These are phyloP conservation scores for Hondaea fermentalgiana DNA, from an alignment of 108 stramenopile genomes.

Conservation along the genomic window DNA sequence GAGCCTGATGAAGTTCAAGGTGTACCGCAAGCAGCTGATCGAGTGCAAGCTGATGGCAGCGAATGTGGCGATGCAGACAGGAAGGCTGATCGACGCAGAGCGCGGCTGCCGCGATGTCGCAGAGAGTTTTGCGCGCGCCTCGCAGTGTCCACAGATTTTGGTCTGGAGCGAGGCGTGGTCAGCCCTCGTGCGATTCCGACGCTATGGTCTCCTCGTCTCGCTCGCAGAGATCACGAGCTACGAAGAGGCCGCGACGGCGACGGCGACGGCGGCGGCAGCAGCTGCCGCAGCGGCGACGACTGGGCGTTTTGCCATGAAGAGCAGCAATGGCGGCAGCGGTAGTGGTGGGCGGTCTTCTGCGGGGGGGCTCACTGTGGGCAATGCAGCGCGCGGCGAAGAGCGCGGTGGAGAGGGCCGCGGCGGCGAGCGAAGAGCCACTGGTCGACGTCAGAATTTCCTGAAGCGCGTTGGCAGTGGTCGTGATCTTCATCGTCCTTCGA, in stretches of 20 bases:
- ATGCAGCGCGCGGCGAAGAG: neutral
- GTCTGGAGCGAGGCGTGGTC: neutral
- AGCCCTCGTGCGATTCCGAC: neutral
- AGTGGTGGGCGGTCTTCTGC: neutral
- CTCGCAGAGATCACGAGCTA: neutral
- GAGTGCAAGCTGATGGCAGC: neutral
- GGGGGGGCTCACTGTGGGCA: too few species aligned
- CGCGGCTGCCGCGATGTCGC: neutral
- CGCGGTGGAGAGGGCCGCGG: neutral
- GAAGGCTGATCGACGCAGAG: neutral
- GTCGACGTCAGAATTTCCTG: too few species aligned
- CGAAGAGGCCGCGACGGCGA: neutral
- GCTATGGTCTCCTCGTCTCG: neutral
- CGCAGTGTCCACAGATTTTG: neutral
- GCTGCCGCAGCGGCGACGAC: neutral
- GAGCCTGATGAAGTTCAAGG: neutral
- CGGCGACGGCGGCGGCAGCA: neutral
- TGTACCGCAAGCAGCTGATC: neutral
- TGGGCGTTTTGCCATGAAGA: neutral
- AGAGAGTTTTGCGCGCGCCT: neutral
- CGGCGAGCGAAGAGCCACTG: neutral
- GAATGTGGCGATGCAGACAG: neutral
- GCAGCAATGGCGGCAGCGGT: neutral
- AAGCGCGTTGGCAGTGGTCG: too few species aligned
- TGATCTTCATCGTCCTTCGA: too few species aligned